Evolutionary conservation across 176 grass and related monocot genomes (phyloP), one percentile per base, ranked within the genome.

Genomic region (Coix lacrymajobi): DNA sequence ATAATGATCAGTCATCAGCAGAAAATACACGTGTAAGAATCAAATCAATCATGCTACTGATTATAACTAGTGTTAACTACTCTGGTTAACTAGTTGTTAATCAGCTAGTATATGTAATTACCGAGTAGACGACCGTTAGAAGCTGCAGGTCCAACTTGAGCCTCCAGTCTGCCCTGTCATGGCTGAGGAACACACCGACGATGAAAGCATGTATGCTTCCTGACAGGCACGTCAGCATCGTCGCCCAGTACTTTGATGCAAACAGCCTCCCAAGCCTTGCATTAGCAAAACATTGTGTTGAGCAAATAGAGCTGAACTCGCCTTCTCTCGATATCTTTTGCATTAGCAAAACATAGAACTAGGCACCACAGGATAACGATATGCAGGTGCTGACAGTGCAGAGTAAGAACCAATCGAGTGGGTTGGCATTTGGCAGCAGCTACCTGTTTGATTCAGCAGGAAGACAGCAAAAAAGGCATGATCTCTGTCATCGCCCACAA

Each of bases 111-210:
- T 51, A 1, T 22, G 17, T 62, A 37, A 7, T 29, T 52, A 91
- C 87, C 43, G 90, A 89, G 84, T 69, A 92, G n/a, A 89, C 54
- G 15, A 84, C 69, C 0, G 87, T 78, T 0, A 71, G 24, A 20
- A 92, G 84, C 39, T 89, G 48, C 48, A 92, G 28, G 46, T 92
- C 68, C 84, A 87, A 87, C 17, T 60, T 64, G 49, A 92, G 61
- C 13, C 33, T 73, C 87, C 87, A 92, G 7, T 62, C 56, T 3
- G 45, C 36, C 30, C 40, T 71, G 28, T 66, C 33, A 16, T 58
- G 43, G 26, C 38, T 19, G 30, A 86, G 77, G 0, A 76, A 1
- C 5, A 89, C 3, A 20, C 79, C 75, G 4, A 63, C n/a, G 8
- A 71, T 15, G 2, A 25, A n/a, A 7, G 83, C 22, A 2, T 84